Evolutionary conservation across 2,329 filamentous ascomycete species (phyloP).

Genomic region (Leptodontidium sp.): DNA sequence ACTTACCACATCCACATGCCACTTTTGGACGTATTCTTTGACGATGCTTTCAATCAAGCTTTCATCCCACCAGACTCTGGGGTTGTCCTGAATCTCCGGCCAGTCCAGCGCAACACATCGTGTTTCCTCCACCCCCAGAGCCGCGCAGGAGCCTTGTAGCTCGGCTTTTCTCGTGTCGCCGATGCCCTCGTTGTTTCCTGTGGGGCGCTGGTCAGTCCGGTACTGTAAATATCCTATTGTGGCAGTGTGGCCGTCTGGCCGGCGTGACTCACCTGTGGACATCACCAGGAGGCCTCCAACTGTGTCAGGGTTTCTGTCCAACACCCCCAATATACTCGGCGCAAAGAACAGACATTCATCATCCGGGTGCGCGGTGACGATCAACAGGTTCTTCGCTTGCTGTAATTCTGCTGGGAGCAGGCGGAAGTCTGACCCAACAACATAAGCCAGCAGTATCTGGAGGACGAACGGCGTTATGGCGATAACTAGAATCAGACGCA

Average conservation of each 20-base stretch:
- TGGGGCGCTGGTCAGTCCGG: constrained; percentile 7
- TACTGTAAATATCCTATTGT: not conserved
- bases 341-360: constrained; percentile 45
- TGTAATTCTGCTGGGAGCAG: constrained; percentile 49
- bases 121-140: constrained; percentile 39
- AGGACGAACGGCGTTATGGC: constrained; percentile 39
- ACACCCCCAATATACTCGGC: constrained; percentile 40
- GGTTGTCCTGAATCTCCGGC: constrained; percentile 50
- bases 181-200: constrained; percentile 42
- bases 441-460: constrained; percentile 50
- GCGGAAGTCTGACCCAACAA: constrained; percentile 49
- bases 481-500: not conserved
- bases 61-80: constrained; percentile 51
- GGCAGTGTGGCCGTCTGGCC: not conserved
- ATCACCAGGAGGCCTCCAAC: constrained; percentile 39
- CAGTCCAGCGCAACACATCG: constrained; percentile 50
- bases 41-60: constrained; percentile 47
- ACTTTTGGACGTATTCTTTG: constrained; percentile 48
- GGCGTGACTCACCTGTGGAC: constrained; percentile 30
- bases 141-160: constrained; percentile 39
- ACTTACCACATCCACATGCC: constrained; percentile 50
- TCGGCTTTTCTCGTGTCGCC: constrained; percentile 39
- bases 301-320: constrained; percentile 32
- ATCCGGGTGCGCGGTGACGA: constrained; percentile 49
- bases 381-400: constrained; percentile 47